phyloP scores from a whole-genome alignment of 202 grass and related monocot genomes.

The Dendrocalamus latiflorus region DNA sequence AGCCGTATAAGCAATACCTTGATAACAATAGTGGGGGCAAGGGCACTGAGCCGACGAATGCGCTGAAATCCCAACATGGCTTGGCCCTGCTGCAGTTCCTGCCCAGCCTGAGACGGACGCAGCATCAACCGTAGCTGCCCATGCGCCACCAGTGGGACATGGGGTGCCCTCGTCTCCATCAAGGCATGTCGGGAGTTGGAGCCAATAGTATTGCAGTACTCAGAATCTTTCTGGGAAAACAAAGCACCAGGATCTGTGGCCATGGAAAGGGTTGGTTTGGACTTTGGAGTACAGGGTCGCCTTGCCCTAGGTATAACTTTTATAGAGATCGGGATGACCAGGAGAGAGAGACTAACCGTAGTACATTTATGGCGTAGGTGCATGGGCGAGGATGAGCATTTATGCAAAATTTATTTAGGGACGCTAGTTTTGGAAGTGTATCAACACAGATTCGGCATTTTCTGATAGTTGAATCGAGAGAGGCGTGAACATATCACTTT shows the following conservation, averaged over 20 bases:
- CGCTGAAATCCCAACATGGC: background rate
- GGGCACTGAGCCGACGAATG: background rate
- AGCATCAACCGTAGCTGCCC: background rate
- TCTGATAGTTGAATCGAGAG: background rate
- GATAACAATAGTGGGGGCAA: background rate
- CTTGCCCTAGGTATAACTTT: background rate
- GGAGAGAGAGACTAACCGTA: background rate
- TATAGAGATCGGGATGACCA: background rate
- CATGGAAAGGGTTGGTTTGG: background rate
- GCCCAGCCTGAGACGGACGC: background rate
- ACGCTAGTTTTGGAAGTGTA: background rate
- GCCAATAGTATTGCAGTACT: background rate
- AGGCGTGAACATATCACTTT: background rate
- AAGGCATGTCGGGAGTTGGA: background rate
- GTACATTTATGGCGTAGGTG: background rate
- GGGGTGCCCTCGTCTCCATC: background rate
- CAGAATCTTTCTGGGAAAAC: background rate
- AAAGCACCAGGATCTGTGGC: background rate
- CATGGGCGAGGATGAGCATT: background rate
- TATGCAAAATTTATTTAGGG: background rate
- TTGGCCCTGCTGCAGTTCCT: background rate
- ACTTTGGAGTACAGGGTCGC: background rate
- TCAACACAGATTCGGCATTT: background rate
- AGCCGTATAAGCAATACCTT: background rate
- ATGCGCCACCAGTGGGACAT: background rate